phyloP scores from a whole-genome alignment of 108 stramenopile genomes.

The Nitzschia putrida region DNA sequence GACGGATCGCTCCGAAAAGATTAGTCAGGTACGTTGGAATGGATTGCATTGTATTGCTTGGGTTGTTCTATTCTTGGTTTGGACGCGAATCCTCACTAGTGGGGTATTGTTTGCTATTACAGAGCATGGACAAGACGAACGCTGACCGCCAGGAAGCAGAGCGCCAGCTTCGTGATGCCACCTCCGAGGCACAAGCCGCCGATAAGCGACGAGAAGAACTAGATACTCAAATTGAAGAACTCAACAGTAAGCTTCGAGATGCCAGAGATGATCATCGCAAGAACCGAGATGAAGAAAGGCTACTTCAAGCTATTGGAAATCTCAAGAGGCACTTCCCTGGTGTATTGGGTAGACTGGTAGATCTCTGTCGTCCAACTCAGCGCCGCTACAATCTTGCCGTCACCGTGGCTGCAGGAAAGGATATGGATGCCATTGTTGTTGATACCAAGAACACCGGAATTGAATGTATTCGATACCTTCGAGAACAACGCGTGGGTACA shows the following conservation, averaged over 20 bases:
- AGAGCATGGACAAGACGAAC: slow-evolving; percentile 72
- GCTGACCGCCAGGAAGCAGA: slow-evolving; percentile 59
- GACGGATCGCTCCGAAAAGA: slow-evolving; percentile 52
- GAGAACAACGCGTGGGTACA: slow-evolving; percentile 89
- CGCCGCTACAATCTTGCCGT: slow-evolving; percentile 91
- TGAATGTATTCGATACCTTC: slow-evolving; percentile 94
- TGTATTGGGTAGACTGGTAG: slow-evolving; percentile 92
- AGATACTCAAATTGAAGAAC: slow-evolving; percentile 80
- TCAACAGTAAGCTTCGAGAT: slow-evolving; percentile 78
- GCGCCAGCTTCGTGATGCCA: slow-evolving; percentile 54
- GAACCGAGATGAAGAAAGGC: slow-evolving; percentile 83
- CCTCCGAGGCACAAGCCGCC: slow-evolving; percentile 51
- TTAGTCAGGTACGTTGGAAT: slow-evolving; percentile 56
- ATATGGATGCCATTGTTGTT: slow-evolving; percentile 97
- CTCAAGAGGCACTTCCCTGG: slow-evolving; percentile 91
- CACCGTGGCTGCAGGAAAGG: slow-evolving; percentile 94
- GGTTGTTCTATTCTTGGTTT: not conserved
- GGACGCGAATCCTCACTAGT: slow-evolving; percentile 1
- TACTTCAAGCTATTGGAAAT: slow-evolving; percentile 70
- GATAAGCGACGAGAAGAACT: slow-evolving; percentile 70
- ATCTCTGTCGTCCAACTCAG: slow-evolving; percentile 94
- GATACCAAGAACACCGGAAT: slow-evolving; percentile 88
- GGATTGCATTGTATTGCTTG: not conserved
- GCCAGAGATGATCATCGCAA: slow-evolving; percentile 80
- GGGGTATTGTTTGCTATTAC: slow-evolving; percentile 6